Base-by-base conservation (phyloP, 345 rosid species). In the Linum lewisii region DNA sequence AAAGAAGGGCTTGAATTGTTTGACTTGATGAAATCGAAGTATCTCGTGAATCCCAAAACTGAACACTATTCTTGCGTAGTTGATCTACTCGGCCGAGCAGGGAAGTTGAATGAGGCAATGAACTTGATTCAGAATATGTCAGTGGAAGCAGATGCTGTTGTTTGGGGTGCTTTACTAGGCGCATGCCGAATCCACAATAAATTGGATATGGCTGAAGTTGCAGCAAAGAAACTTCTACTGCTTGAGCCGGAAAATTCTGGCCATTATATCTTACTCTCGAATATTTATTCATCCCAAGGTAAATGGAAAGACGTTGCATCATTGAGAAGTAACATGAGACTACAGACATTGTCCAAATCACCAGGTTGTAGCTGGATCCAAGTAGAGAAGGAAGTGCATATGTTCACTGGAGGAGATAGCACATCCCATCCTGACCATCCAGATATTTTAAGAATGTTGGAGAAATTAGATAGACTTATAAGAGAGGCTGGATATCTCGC, bases 331-430 rank as follows among this genome's bases (percentile, higher is more conserved):
- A 71, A 47, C 24, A 83, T 83, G 85, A 77, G 81, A 73, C 64
- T 59, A 18, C 80, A 60, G 61, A 76, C 73, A 44, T 76, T 84
- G 47, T 77, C 66, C 58, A 90, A 84, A 70, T 74, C 78, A n/a
- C 88, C 93, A 29, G 88, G 97, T 26, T 87, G 88, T 72, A 87
- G 93, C 60, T 83, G 93, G 95, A 82, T 81, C 59, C 93, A 84
- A 49, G 63, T 76, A 15, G 83, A 79, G 57, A 90, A 83, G 63
- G 70, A 68, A 67, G 84, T 84, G 24, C 95, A 84, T 63, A 72
- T 74, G 81, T 90, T 90, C 70, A 80, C 81, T 25, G 84, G 87
- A 16, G 84, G 84, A 58, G 79, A 77, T 60, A 54, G 73, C 24
- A 64, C 62, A 58, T 42, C 47, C 73, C 92, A 81, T 69, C 86